These are phyloP conservation scores for Logfia minima DNA, from an alignment of 129 eudicot species.

Conservation along the genomic window DNA sequence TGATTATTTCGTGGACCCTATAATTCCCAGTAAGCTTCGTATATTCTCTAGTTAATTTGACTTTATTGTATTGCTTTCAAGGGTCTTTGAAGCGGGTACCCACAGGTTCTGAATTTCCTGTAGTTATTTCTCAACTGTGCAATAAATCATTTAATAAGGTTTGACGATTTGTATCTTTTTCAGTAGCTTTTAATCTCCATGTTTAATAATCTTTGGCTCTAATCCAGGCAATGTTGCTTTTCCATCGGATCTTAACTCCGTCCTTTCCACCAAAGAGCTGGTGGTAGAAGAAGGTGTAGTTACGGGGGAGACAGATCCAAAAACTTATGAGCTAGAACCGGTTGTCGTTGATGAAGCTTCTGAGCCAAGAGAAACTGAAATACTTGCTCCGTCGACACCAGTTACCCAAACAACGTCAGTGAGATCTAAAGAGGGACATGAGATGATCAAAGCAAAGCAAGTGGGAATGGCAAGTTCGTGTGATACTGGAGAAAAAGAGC, in stretches of 20 bases:
- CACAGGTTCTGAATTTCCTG: neutral
- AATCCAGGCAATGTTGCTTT: constrained; percentile 36
- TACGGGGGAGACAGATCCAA: constrained; percentile 20
- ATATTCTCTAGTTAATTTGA: constrained; percentile 4
- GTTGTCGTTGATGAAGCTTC: neutral
- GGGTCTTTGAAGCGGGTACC: neutral
- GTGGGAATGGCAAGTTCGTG: constrained; percentile 43
- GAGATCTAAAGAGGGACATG: constrained; percentile 30
- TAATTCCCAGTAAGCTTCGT: constrained; percentile 52
- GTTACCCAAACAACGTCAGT: constrained; percentile 36
- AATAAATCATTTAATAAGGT: neutral
- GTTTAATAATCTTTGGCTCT: constrained; percentile 10
- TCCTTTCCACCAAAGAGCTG: constrained; percentile 21
- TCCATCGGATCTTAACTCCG: constrained; percentile 30
- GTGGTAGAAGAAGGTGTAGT: constrained; percentile 24
- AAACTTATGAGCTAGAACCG: constrained; percentile 22
- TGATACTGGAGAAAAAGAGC: constrained; percentile 35
- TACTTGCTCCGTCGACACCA: constrained; percentile 64
- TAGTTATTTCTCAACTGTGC: neutral
- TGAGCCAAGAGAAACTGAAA: constrained; percentile 33
- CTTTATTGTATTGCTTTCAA: neutral
- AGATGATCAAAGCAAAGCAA: constrained; percentile 22
- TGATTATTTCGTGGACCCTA: constrained; percentile 47
- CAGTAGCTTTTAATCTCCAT: neutral
- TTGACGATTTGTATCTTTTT: neutral